A percentile compares a stretch with the other conserved stretches of the same genome.
These are phyloP conservation scores for Cupressus sempervirens DNA, from an alignment of 75 land plant species.

Conservation along the genomic window DNA sequence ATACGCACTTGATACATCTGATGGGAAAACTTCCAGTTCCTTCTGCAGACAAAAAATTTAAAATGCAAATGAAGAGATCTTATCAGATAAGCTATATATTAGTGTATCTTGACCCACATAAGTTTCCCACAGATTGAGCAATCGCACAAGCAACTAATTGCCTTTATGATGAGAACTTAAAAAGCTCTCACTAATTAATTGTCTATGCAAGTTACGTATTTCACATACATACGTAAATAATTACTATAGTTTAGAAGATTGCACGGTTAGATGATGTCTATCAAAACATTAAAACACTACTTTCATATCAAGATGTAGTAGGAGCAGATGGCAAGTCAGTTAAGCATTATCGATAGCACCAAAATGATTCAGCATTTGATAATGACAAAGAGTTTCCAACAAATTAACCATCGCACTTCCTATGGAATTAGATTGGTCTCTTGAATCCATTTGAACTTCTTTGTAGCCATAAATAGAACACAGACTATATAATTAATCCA, in stretches of 20 bases:
- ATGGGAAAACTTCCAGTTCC: not conserved
- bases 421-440: not conserved
- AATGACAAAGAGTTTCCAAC: not conserved
- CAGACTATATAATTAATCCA: not conserved
- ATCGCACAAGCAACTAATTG: not conserved
- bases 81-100: not conserved
- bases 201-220: not conserved
- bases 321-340: not conserved
- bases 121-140: too few species aligned
- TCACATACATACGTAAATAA: not conserved
- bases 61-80: not conserved
- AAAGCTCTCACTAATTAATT: not conserved
- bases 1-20: slow-evolving; percentile 6
- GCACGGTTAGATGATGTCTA: not conserved
- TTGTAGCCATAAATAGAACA: not conserved
- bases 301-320: not conserved
- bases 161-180: too few species aligned
- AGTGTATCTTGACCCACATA: not conserved
- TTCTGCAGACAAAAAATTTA: slow-evolving; percentile 1
- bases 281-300: not conserved
- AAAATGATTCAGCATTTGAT: not conserved
- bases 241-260: not conserved
- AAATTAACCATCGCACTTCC: not conserved
- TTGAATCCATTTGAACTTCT: not conserved
- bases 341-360: not conserved